Evolutionary conservation across 306 rosid species (phyloP).

Genomic region (Styphnolobium japonicum): DNA sequence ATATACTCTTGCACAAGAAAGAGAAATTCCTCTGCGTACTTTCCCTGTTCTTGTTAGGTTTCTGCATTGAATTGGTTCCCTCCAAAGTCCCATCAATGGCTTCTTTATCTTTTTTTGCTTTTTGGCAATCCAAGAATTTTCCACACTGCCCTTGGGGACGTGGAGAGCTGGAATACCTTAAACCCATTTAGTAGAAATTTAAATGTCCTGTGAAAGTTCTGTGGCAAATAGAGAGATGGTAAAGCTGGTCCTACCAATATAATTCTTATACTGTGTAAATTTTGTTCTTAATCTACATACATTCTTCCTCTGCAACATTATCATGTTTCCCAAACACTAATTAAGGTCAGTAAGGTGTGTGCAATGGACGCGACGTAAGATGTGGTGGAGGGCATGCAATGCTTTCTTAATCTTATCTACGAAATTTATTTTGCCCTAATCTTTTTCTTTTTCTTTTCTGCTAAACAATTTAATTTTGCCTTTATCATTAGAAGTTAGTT

Average conservation of each 20-base stretch:
- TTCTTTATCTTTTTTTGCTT: background rate
- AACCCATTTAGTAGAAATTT: background rate
- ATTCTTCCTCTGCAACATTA: background rate
- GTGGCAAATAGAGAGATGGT: background rate
- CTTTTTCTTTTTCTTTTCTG: background rate
- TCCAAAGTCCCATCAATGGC: background rate
- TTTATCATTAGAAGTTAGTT: constrained; percentile 13
- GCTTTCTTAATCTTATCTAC: background rate
- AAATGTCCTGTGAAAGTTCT: background rate
- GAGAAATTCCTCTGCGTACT: background rate
- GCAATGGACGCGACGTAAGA: constrained; percentile 25
- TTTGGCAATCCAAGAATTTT: background rate
- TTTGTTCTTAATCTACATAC: background rate
- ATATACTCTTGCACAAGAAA: constrained; percentile 5
- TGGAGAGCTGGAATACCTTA: too few species aligned
- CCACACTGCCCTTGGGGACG: background rate
- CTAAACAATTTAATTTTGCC: background rate
- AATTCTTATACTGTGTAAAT: background rate
- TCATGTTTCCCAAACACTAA: constrained; percentile 15
- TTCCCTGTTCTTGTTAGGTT: background rate
- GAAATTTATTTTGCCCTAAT: background rate
- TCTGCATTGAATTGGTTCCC: constrained; percentile 32
- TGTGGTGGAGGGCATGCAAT: background rate
- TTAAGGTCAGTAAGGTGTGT: too few species aligned
- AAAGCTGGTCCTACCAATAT: background rate